Evolutionary conservation across 2,329 filamentous ascomycete species (phyloP).

Genomic region (Purpureocillium lavendulum): DNA sequence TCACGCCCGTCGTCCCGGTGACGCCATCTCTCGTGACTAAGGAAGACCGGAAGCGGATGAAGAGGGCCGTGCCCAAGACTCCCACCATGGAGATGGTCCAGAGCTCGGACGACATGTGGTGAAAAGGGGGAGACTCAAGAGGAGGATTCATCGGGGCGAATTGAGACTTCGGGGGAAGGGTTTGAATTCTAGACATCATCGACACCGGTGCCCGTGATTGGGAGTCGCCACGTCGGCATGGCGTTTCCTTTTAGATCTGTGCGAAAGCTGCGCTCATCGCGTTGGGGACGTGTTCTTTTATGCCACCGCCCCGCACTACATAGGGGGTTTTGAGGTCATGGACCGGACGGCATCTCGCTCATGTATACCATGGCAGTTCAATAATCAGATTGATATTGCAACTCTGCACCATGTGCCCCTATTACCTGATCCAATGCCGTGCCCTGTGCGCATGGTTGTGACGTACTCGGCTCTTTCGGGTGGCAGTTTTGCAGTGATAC

Average conservation of each 20-base stretch:
- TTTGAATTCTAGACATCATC: constrained; percentile 16
- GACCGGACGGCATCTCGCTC: no score
- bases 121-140: constrained; percentile 13
- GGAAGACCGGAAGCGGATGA: constrained; percentile 62
- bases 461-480: no score
- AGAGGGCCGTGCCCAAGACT: constrained; percentile 54
- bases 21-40: constrained; percentile 67
- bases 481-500: no score
- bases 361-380: no score
- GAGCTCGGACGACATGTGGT: constrained; percentile 58
- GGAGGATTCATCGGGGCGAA: neutral
- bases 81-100: constrained; percentile 54
- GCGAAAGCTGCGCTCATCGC: neutral
- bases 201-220: constrained; percentile 7
- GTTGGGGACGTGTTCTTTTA: no score
- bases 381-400: no score
- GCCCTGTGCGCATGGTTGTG: no score
- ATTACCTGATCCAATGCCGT: no score
- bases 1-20: constrained; percentile 65
- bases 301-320: no score
- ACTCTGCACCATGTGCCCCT: no score
- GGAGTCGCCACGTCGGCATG: constrained; percentile 15
- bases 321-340: no score
- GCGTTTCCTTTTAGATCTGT: constrained; percentile 2
- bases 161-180: neutral